These are phyloP conservation scores for Trichoderma sp. DNA, from an alignment of 2,329 filamentous ascomycete species.

Conservation along the genomic window DNA sequence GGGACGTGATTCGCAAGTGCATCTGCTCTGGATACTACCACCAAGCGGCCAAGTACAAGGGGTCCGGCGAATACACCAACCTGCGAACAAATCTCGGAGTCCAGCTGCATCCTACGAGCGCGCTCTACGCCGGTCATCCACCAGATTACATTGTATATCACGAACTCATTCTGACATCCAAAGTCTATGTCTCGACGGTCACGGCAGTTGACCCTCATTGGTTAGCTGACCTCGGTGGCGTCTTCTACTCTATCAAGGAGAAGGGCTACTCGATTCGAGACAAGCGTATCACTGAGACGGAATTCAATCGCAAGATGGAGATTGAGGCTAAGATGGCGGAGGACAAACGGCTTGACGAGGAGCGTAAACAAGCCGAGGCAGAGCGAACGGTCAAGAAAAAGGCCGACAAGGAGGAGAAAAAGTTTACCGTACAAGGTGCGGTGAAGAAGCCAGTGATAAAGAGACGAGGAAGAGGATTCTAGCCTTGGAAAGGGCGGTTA, in stretches of 20 bases:
- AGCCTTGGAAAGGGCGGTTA: constrained; percentile 13
- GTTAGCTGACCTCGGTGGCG: constrained; percentile 92
- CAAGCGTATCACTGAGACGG: constrained; percentile 81
- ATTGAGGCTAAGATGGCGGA: constrained; percentile 89
- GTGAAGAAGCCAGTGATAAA: constrained; percentile 60
- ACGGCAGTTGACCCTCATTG: constrained; percentile 95
- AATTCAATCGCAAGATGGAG: constrained; percentile 90
- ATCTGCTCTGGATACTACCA: constrained; percentile 98
- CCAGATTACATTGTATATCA: constrained; percentile 98
- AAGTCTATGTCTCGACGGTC: constrained; percentile 97
- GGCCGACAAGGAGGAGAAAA: constrained; percentile 43
- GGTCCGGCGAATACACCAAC: constrained; percentile 96
- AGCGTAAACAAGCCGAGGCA: constrained; percentile 49
- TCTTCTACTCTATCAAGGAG: constrained; percentile 96
- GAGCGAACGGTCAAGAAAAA: constrained; percentile 43
- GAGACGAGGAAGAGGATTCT: constrained; percentile 54
- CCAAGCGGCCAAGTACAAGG: constrained; percentile 93
- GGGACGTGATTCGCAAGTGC: constrained; percentile 92
- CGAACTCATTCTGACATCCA: constrained; percentile 92
- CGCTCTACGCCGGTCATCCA: constrained; percentile 90
- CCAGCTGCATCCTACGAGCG: constrained; percentile 89
- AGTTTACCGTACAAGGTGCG: constrained; percentile 58
- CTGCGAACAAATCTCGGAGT: constrained; percentile 91
- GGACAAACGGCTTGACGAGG: constrained; percentile 69
- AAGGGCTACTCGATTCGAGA: constrained; percentile 90